A percentile compares a stretch with the other conserved stretches of the same genome.
Evolutionary conservation across 1,284 basidiomycete species (phyloP).

Genomic region (Agroathelia rolfsii): DNA sequence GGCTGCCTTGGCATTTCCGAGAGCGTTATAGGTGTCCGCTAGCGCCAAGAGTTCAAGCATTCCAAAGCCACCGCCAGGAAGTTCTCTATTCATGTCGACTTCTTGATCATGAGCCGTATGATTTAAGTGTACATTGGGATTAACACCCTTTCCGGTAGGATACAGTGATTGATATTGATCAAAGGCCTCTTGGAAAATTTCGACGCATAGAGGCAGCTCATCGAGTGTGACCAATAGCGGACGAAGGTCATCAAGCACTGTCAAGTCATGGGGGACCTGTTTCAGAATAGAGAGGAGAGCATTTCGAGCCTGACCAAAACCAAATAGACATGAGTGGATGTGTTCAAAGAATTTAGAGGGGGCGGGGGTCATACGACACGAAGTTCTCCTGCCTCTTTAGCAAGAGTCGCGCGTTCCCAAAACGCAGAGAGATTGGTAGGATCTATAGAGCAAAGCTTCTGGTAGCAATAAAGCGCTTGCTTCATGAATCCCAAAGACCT

Average conservation of each 20-base stretch:
- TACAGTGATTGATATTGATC: conserved; percentile 26
- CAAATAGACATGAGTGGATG: not conserved
- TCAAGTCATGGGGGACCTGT: conserved; percentile 72
- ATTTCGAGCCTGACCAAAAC: conserved; percentile 48
- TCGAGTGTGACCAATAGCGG: conserved; percentile 26
- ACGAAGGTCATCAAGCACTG: conserved; percentile 72
- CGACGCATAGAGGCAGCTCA: too few species aligned
- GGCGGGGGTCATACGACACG: conserved; percentile 16
- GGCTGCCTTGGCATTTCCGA: conserved; percentile 61
- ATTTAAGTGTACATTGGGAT: conserved; percentile 18
- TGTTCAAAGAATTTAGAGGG: not conserved
- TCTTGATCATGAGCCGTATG: conserved; percentile 24
- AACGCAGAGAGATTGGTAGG: conserved; percentile 77
- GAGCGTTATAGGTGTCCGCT: conserved; percentile 73
- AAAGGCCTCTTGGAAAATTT: too few species aligned
- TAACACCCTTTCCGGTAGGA: conserved; percentile 24
- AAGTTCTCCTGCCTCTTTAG: conserved; percentile 67
- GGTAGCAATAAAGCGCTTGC: conserved; percentile 88
- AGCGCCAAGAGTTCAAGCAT: conserved; percentile 67
- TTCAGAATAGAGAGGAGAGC: conserved; percentile 72
- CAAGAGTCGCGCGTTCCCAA: conserved; percentile 84
- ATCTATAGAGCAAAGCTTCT: conserved; percentile 75
- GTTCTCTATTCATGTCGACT: conserved; percentile 18
- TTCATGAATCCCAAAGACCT: conserved; percentile 67
- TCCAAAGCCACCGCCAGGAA: conserved; percentile 40